Base-by-base conservation (phyloP, 2,329 filamentous ascomycete species). In the Diaporthe nobilis region DNA sequence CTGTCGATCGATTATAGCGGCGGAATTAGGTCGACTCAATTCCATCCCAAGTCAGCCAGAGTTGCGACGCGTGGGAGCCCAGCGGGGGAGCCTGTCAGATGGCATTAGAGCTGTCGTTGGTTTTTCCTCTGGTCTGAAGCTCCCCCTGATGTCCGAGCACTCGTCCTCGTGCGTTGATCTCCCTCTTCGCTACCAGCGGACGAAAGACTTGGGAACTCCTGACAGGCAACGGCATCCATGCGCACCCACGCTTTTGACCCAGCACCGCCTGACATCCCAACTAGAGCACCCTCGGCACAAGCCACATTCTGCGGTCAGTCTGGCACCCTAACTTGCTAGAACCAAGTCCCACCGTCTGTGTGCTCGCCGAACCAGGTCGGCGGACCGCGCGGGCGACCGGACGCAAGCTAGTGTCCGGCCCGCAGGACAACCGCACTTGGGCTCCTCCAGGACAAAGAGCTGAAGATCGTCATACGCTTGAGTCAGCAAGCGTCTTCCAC, bases 1-100 rank as follows among this genome's bases (percentile, higher is more conserved):
- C 65, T 70, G 65, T 55, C 65, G 65, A 70, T 70, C 65, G n/a
- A 42, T 55, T 70, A 39, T 42, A 68, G 22, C 34, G 31, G 65
- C 47, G 47, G 65, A 51, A 13, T 37, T 39, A 12, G 28, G 12
- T 31, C 20, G n/a, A 34, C 17, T 20, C 10, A 17, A 53, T 53
- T 42, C 22, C 47, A n/a, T 20, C 60, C 39, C 15, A 65, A 53
- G 47, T 8, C 7, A 68, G 65, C 10, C 12, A 28, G 34, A 28
- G 13, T 68, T 68, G 65, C 47, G 47, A 53, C 57, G 31, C 20
- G 47, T 10, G 7, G 22, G 13, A 22, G 13, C 20, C 63, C 12
- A 47, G 39, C 13, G 8, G 25, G 25, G 13, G 9, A 68, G 44
- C 22, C 63, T 25, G 31, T 17, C 47, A 5, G 34, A n/a, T 25